phyloP scores from a whole-genome alignment of 495 filamentous ascomycete genomes.

The Trichoderma orchidacearum region DNA sequence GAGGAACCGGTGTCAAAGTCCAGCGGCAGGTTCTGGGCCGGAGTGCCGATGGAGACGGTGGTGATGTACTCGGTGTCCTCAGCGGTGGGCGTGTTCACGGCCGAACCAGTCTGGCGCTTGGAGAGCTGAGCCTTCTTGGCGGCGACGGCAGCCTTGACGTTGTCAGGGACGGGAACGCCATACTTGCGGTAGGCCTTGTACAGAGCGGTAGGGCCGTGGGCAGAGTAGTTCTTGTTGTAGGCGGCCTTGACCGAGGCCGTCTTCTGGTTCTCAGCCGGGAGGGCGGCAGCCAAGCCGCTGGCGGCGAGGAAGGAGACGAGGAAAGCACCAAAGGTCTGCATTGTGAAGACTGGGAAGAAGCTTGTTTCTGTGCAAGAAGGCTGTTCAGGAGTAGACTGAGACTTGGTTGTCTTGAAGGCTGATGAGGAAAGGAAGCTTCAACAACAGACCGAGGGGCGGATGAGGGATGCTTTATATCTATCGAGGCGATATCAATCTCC shows the following conservation, averaged over 20 bases:
- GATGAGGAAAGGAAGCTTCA: background rate
- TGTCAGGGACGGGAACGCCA: slow-evolving; percentile 23
- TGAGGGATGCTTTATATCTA: background rate
- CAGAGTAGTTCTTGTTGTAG: slow-evolving; percentile 31
- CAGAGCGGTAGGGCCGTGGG: slow-evolving; percentile 37
- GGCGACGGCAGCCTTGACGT: slow-evolving; percentile 21
- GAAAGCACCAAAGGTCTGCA: slow-evolving; percentile 7
- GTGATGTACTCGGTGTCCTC: slow-evolving; percentile 54
- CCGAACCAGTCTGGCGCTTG: slow-evolving; percentile 30
- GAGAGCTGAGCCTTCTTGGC: slow-evolving; percentile 7
- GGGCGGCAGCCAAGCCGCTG: slow-evolving; percentile 21
- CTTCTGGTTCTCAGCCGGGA: slow-evolving; percentile 4
- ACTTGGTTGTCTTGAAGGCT: slow-evolving; percentile 1
- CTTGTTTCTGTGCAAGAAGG: no score
- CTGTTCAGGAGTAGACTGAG: background rate
- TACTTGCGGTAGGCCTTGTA: slow-evolving; percentile 47
- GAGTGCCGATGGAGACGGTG: slow-evolving; percentile 49
- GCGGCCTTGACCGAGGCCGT: slow-evolving; percentile 37
- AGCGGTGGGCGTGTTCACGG: slow-evolving; percentile 36
- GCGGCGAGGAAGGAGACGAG: slow-evolving; percentile 22
- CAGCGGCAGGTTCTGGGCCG: slow-evolving; percentile 44
- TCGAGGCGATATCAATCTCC: background rate
- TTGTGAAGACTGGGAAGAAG: background rate
- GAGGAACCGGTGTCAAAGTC: slow-evolving; percentile 67
- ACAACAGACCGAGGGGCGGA: background rate